These are phyloP conservation scores for Nigrospora oryzae DNA, from an alignment of 2,329 filamentous ascomycete species.

Conservation along the genomic window DNA sequence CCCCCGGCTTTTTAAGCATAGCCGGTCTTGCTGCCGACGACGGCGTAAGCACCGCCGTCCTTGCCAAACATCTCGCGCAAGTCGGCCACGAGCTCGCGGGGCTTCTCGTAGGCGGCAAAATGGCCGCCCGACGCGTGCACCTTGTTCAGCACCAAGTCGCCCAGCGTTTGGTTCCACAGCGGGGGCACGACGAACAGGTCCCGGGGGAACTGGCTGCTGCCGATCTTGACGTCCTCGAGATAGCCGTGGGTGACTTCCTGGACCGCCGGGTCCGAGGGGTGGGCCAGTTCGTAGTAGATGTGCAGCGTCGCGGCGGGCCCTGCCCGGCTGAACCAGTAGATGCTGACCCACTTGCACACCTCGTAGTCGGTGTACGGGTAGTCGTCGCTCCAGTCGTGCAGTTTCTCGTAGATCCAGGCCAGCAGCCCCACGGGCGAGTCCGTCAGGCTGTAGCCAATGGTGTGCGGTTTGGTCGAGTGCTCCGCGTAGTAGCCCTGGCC, in stretches of 20 bases:
- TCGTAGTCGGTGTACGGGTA: constrained; percentile 72
- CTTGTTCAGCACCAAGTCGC: constrained; percentile 39
- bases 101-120: constrained; percentile 41
- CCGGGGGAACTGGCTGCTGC: constrained; percentile 38
- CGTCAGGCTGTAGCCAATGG: constrained; percentile 57
- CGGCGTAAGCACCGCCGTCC: constrained; percentile 18
- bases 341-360: constrained; percentile 63
- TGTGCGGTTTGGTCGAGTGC: constrained; percentile 63
- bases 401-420: constrained; percentile 74
- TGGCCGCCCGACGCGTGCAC: constrained; percentile 33
- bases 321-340: constrained; percentile 65
- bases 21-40: background rate
- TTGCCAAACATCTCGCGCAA: constrained; percentile 39
- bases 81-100: constrained; percentile 33
- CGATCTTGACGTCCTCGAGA: constrained; percentile 32
- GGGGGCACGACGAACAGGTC: constrained; percentile 39
- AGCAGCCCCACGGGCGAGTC: constrained; percentile 64
- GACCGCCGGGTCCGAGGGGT: constrained; percentile 49
- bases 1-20: too few species aligned
- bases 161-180: constrained; percentile 40
- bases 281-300: constrained; percentile 63
- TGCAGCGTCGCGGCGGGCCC: constrained; percentile 51
- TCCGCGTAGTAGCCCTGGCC: constrained; percentile 47
- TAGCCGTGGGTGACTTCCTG: constrained; percentile 22
- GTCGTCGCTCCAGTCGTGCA: constrained; percentile 65